Base-by-base conservation (phyloP, 1,139 yeast genomes). In the Wickerhamomyces sp. region DNA sequence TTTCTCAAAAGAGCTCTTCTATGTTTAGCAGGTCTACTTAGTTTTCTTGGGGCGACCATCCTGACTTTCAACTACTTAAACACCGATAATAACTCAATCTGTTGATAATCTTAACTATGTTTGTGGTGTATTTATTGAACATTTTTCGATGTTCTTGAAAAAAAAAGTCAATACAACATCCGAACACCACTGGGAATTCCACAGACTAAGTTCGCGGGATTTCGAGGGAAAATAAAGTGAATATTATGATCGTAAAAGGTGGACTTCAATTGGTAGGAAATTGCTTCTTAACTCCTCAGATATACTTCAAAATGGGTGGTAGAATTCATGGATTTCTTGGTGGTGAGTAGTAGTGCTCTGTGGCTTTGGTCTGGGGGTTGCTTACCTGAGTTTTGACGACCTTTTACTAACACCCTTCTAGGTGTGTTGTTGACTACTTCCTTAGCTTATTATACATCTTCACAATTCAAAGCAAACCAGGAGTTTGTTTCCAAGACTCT, bases 301-400 rank as follows among this genome's bases (percentile, higher is more conserved):
- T 18, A 18, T 18, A 18, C 23, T 18, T 3, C 23, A 56, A 40
- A 31, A 76, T 78, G 83, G 79, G 79, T 63, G 85, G 88, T 43
- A 76, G 89, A 65, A 72, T 81, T 48, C 81, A 79, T 53, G 93
- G 94, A 1, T 80, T 85, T 54, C 66, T 86, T 36, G 84, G 78
- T 8, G 81, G 75, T 67, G 52, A 38, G 69, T 52, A 26, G n/a
- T 1, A 6, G 11, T 18, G 15, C 4, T 35, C 11, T 8, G 4
- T 27, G 5, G 23, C 5, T 18, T 18, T 18, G 23, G 23, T 5
- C 5, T 18, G 23, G 5, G 23, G 23, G 23, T 18, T 18, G 23
- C 5, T 18, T 18, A 5, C 23, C 23, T 18, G 23, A 18, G 23
- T 18, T 5, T 18, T 18, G 23, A 18, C 2, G 34, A 6, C 5